Base-by-base conservation (phyloP, 177 flowering plant species). In the Vitis hybrid region DNA sequence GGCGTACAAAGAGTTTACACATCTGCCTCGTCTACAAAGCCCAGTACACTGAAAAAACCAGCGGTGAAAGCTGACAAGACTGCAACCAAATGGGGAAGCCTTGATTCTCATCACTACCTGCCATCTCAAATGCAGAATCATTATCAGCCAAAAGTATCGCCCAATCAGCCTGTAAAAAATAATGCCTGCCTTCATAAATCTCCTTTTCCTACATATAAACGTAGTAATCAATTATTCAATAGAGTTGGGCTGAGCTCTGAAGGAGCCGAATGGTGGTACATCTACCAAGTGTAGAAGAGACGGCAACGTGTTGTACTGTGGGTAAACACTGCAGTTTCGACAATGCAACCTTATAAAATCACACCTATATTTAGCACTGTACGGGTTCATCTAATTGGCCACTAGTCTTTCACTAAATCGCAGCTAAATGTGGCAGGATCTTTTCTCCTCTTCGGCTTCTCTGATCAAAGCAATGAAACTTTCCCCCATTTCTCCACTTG, bases 301-400 rank as follows among this genome's bases (percentile, higher is more conserved):
- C 66, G 76, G 79, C 70, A 77, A 30, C 69, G 65, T 21, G 69
- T 35, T 60, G 19, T 68, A 65, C 77, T 70, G 77, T 49, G 62
- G 80, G 80, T 60, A 74, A 73, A 57, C 48, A 4, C 80, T 74
- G 80, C 71, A 57, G 56, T 64, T 63, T 74, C 35, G 80, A 72
- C 72, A 9, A 3, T 35, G 18, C 18, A 54, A 77, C 69, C 80
- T 54, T 66, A 74, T 63, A 35, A 62, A 64, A 62, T 11, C 52
- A 52, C 9, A 15, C 14, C 76, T 32, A 62, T 35, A 52, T 73
- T 48, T 73, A 52, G 74, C 54, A 76, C 14, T 17, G 3, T 18
- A 51, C 19, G 57, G 66, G 11, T 18, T 61, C 73, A 32, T 12
- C 17, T 58, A 40, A 77, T 73, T 77, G 80, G 80, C 66, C 56